phyloP scores from a whole-genome alignment of 2,329 filamentous ascomycete genomes.

The Aspergillus neotritici region DNA sequence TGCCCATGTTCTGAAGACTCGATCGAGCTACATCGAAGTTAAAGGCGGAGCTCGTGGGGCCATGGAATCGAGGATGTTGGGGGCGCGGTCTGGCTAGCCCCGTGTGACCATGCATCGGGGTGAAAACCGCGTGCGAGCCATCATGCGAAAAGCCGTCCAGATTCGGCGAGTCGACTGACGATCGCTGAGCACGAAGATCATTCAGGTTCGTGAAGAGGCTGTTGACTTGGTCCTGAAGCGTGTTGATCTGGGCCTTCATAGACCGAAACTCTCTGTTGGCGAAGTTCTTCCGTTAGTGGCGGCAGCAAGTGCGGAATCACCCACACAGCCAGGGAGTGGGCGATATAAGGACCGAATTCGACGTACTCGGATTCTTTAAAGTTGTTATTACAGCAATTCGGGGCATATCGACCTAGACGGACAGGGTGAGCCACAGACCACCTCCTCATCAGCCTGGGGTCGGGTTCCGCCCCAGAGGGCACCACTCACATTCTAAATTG shows the following conservation, averaged over 20 bases:
- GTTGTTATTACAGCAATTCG: slow-evolving; percentile 65
- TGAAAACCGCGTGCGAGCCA: slow-evolving; percentile 35
- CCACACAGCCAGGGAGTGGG: not conserved
- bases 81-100: slow-evolving; percentile 44
- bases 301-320: not conserved
- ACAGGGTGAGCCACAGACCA: not conserved
- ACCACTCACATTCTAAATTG: slow-evolving; percentile 49
- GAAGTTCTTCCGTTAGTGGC: slow-evolving; percentile 5
- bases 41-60: slow-evolving; percentile 79
- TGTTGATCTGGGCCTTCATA: slow-evolving; percentile 67
- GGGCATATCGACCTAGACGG: slow-evolving; percentile 52
- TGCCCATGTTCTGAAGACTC: slow-evolving; percentile 85
- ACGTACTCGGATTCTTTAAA: slow-evolving; percentile 79
- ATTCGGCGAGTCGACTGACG: slow-evolving; percentile 27
- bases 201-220: slow-evolving; percentile 67
- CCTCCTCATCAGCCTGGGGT: not conserved
- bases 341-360: not conserved
- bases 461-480: slow-evolving; percentile 5
- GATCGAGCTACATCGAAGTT: slow-evolving; percentile 81
- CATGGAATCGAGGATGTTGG: slow-evolving; percentile 65
- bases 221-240: slow-evolving; percentile 79
- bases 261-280: slow-evolving; percentile 64
- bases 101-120: slow-evolving; percentile 29
- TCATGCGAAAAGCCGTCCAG: slow-evolving; percentile 35
- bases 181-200: slow-evolving; percentile 52